Evolutionary conservation across 129 eudicot species (phyloP).

Genomic region (Scalesia atractyloides): DNA sequence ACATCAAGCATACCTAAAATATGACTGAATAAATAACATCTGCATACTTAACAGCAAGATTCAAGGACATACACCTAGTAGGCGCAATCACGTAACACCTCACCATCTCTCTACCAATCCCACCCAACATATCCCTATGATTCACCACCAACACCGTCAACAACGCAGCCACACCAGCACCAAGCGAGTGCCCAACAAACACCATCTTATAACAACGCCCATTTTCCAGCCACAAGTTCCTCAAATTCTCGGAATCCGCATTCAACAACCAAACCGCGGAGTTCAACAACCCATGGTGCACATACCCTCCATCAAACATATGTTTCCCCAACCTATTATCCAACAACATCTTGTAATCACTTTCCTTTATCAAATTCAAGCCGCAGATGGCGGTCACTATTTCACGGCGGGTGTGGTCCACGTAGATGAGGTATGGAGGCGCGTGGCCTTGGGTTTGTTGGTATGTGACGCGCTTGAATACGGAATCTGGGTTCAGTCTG

Average conservation of each 20-base stretch:
- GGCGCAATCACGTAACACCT: constrained; percentile 75
- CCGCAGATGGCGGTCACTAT: constrained; percentile 72
- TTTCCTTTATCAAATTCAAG: constrained; percentile 49
- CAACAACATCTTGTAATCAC: constrained; percentile 58
- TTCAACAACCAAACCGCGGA: constrained; percentile 72
- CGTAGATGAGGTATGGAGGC: constrained; percentile 70
- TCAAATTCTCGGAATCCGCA: constrained; percentile 54
- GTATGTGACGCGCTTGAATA: constrained; percentile 66
- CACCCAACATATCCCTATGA: constrained; percentile 57
- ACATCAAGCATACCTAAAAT: constrained; percentile 52
- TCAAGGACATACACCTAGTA: constrained; percentile 73
- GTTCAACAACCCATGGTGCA: constrained; percentile 77
- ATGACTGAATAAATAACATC: constrained; percentile 69
- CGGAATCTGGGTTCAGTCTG: constrained; percentile 58
- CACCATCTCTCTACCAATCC: constrained; percentile 52
- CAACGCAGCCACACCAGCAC: constrained; percentile 79
- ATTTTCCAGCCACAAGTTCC: constrained; percentile 56
- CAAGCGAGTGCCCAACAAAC: constrained; percentile 77
- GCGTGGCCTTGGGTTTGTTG: constrained; percentile 55
- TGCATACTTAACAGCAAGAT: constrained; percentile 83
- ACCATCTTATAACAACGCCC: constrained; percentile 64
- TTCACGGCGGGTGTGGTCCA: constrained; percentile 55
- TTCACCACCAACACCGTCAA: constrained; percentile 62
- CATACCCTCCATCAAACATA: constrained; percentile 88
- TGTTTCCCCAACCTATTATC: constrained; percentile 54